Evolutionary conservation across 176 grass and related monocot species (phyloP), one percentile per base, ranked within the genome.

Genomic region (Typha latifolia): DNA sequence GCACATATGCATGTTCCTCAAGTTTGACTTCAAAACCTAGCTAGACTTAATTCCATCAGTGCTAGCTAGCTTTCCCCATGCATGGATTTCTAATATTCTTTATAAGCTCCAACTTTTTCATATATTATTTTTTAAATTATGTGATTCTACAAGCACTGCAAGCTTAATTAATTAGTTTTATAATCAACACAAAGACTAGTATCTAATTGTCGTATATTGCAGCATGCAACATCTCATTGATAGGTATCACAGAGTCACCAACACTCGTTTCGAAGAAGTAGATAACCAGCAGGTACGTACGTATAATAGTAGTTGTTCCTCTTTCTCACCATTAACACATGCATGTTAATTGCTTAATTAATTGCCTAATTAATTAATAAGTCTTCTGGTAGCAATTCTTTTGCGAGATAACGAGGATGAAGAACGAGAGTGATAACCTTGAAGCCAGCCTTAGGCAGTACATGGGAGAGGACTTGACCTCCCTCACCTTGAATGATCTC

Each of bases 201-300:
- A 9, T 22, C 66, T 23, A 23, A 69, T 22, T 22, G 11, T 69
- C 12, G 23, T 48, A 12, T 21, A 69, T 69, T 32, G 51, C 66
- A 95, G 90, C 73, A 67, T 95, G 80, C 77, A 68, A 51, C 80
- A 90, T 61, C 82, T 95, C 48, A 90, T 95, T 69, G 86, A 95
- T 53, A 79, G 84, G n/a, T 95, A 90, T 61, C 90, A 95, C 66
- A 83, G 66, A 19, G 61, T 64, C 23, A 89, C 80, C 22, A 81
- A 74, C 77, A 95, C 64, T 67, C 82, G 77, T 21, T 90, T 90
- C n/a, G 75, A 84, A 68, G 90, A 86, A 64, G 78, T 86, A 23
- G 84, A 84, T 65, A 81, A 80, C 5, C 82, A 90, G 49, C 86
- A 89, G 85, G 90, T 90, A 43, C 9, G 9, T 29, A 29, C 27